These are phyloP conservation scores for Cutaneotrichosporon cutaneum DNA, from an alignment of 1,284 basidiomycete species.

Conservation along the genomic window DNA sequence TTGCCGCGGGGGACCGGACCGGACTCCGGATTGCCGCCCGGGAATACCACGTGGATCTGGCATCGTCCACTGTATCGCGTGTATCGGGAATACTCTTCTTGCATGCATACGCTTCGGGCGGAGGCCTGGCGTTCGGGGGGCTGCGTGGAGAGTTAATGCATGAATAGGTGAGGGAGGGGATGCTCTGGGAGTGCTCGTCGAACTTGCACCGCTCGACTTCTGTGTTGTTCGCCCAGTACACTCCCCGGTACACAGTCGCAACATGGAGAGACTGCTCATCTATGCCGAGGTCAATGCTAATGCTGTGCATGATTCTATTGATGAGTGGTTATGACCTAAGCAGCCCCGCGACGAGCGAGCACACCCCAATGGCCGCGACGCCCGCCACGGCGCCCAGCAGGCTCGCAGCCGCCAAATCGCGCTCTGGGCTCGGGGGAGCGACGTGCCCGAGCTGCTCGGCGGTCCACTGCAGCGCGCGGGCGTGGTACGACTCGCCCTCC, in stretches of 20 bases:
- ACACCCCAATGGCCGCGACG: conserved; percentile 9
- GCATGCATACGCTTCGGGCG: too few relatives aligned
- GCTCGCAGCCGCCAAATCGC: conserved; percentile 30
- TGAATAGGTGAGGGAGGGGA: too few relatives aligned
- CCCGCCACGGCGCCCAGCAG: conserved; percentile 25
- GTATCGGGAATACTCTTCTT: background rate
- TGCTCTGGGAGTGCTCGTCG: too few relatives aligned
- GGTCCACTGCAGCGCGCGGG: conserved; percentile 13
- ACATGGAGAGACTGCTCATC: too few relatives aligned
- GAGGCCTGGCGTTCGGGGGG: too few relatives aligned
- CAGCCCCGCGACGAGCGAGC: conserved; percentile 6
- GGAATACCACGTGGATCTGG: background rate
- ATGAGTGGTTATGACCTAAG: conserved; percentile 7
- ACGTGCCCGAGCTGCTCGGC: conserved; percentile 26
- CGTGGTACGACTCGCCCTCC: background rate
- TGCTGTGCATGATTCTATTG: conserved; percentile 6
- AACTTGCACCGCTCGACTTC: too few relatives aligned
- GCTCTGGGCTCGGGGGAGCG: conserved; percentile 29
- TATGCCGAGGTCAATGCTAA: conserved; percentile 5
- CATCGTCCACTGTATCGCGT: background rate
- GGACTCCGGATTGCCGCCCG: background rate
- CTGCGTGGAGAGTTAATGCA: too few relatives aligned
- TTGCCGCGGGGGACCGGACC: conserved; percentile 17
- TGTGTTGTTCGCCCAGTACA: too few relatives aligned
- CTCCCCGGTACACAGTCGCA: too few relatives aligned